These are phyloP conservation scores for Cyanodermella asteris DNA, from an alignment of 2,329 filamentous ascomycete genomes.

Conservation along the genomic window DNA sequence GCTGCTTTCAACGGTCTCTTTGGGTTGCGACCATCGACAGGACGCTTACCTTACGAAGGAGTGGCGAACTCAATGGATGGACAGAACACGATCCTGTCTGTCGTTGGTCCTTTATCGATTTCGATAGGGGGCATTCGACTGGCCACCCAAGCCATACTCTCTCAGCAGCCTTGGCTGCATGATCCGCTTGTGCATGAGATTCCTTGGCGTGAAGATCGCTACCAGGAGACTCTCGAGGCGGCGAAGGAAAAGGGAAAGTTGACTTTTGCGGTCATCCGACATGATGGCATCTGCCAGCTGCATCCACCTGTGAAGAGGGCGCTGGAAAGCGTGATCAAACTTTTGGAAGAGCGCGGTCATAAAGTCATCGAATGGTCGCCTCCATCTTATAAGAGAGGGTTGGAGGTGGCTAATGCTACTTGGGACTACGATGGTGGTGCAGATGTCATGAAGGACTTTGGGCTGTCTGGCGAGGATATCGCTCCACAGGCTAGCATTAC, in stretches of 20 bases:
- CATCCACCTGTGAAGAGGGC: constrained; percentile 37
- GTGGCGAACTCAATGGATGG: constrained; percentile 42
- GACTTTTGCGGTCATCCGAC: constrained; percentile 31
- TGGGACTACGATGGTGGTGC: constrained; percentile 28
- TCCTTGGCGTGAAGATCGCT: constrained; percentile 39
- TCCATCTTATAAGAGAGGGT: constrained; percentile 21
- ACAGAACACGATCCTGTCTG: constrained; percentile 38
- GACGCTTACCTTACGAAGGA: constrained; percentile 32
- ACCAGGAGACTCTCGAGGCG: too few relatives aligned
- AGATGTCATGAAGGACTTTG: constrained; percentile 28
- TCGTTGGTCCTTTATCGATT: constrained; percentile 40
- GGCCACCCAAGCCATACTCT: constrained; percentile 33
- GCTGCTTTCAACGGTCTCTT: constrained; percentile 37
- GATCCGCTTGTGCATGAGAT: constrained; percentile 45
- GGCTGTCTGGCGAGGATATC: constrained; percentile 32
- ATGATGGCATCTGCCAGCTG: constrained; percentile 27
- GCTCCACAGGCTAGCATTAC: constrained; percentile 20
- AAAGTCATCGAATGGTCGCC: constrained; percentile 37
- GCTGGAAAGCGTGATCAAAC: constrained; percentile 27
- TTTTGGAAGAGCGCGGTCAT: constrained; percentile 31
- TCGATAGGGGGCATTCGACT: constrained; percentile 32
- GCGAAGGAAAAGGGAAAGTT: constrained; percentile 18
- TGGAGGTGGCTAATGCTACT: constrained; percentile 10
- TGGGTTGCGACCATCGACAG: constrained; percentile 31
- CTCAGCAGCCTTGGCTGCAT: constrained; percentile 38